A percentile compares a stretch with the other conserved stretches of the same genome.
Conservation (phyloP, 768 basidiomycete genomes). For the Podaxis pistillaris region DNA sequence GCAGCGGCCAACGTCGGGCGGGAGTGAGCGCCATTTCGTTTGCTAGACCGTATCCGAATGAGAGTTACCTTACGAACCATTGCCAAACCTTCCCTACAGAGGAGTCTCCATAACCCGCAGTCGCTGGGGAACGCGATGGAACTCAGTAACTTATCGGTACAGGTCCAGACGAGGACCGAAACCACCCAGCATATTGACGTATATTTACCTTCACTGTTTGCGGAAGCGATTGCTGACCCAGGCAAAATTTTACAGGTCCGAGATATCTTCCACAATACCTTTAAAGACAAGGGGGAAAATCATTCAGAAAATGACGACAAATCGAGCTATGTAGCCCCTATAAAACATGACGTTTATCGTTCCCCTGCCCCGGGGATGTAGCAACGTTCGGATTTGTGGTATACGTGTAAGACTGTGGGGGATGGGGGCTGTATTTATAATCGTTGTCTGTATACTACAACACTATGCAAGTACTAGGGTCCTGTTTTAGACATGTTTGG, state of each 20-base stretch:
- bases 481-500: not conserved
- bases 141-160: slow-evolving; percentile 17
- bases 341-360: not conserved
- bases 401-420: not conserved
- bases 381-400: not conserved
- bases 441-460: not conserved
- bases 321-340: not conserved
- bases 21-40: not conserved
- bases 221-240: not conserved
- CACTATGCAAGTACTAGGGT: not conserved
- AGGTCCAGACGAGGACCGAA: slow-evolving; percentile 25
- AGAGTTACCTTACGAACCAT: not conserved
- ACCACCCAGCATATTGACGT: slow-evolving; percentile 27
- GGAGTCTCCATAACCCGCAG: not conserved
- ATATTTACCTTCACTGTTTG: slow-evolving; percentile 6
- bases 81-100: not conserved
- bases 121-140: slow-evolving; percentile 20
- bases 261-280: not conserved
- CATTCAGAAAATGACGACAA: not conserved
- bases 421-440: not conserved
- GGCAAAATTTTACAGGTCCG: not conserved
- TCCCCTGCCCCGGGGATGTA: not conserved
- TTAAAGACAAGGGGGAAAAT: not conserved
- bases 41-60: not conserved
- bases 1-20: slow-evolving; percentile 7